These are phyloP conservation scores for Cladobotryum mycophilum DNA, from an alignment of 2,329 filamentous ascomycete species.

Conservation along the genomic window DNA sequence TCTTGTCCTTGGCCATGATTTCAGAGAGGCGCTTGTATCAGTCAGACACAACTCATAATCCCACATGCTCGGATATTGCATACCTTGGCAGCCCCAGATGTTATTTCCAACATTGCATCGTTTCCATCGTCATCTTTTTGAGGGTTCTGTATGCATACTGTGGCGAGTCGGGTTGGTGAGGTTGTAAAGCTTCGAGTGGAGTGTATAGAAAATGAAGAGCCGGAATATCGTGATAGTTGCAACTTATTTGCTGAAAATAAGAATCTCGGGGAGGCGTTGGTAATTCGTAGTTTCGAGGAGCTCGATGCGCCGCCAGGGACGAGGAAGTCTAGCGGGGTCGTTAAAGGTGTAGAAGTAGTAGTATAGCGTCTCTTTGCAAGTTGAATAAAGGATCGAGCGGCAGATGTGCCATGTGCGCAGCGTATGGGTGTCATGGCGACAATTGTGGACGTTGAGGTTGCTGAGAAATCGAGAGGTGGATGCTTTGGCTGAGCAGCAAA, in stretches of 20 bases:
- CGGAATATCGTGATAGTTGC: neutral
- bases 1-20: constrained; percentile 66
- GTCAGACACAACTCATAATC: neutral
- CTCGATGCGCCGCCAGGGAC: constrained; percentile 26
- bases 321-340: constrained; percentile 33
- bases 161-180: constrained; percentile 33
- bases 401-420: constrained; percentile 34
- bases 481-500: no score
- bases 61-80: constrained; percentile 13
- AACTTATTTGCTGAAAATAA: neutral
- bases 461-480: constrained; percentile 13
- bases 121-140: constrained; percentile 76
- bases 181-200: constrained; percentile 30
- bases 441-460: constrained; percentile 1
- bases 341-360: constrained; percentile 18
- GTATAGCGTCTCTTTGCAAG: constrained; percentile 31
- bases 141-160: constrained; percentile 59
- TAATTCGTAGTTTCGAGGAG: constrained; percentile 4
- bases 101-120: constrained; percentile 78
- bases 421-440: constrained; percentile 28
- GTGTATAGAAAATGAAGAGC: neutral
- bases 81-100: constrained; percentile 73
- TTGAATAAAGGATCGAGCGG: constrained; percentile 36
- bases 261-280: neutral
- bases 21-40: constrained; percentile 58